Evolutionary conservation across 306 rosid genomes (phyloP).

Genomic region (Vicia sativa): DNA sequence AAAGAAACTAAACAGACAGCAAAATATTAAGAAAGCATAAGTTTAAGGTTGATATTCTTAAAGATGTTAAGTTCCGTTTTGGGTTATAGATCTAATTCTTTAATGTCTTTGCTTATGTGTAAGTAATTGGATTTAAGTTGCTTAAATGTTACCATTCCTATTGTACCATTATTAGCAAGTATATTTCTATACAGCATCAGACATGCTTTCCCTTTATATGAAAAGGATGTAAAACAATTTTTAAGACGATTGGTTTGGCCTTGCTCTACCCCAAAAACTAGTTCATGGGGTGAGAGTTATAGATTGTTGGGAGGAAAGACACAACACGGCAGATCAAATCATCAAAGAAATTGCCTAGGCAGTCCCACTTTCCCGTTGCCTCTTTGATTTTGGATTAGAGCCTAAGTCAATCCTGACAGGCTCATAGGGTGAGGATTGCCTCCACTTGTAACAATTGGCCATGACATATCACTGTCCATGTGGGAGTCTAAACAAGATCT

Average conservation of each 20-base stretch:
- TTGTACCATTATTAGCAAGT: conserved; percentile 26
- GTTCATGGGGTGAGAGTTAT: not conserved
- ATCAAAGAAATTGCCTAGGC: not conserved
- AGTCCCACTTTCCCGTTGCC: not conserved
- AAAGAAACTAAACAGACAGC: not conserved
- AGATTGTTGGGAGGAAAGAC: not conserved
- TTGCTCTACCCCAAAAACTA: not conserved
- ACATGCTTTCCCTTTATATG: not conserved
- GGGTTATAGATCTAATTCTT: not conserved
- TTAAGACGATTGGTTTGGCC: not conserved
- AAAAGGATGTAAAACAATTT: conserved; percentile 16
- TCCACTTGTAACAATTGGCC: not conserved
- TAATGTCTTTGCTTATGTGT: not conserved
- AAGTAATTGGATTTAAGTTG: conserved; percentile 16
- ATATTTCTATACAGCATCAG: conserved; percentile 16
- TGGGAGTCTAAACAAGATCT: no score
- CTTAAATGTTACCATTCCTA: not conserved
- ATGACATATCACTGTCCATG: no score
- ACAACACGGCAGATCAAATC: not conserved
- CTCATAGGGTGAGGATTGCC: not conserved
- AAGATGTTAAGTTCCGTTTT: conserved; percentile 12
- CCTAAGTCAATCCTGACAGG: not conserved
- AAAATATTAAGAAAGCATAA: conserved; percentile 14
- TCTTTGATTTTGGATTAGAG: not conserved
- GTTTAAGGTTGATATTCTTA: conserved; percentile 2